Evolutionary conservation across 495 filamentous ascomycete genomes (phyloP), one percentile per base, ranked within the genome.

Genomic region (Apiosordaria backusii): DNA sequence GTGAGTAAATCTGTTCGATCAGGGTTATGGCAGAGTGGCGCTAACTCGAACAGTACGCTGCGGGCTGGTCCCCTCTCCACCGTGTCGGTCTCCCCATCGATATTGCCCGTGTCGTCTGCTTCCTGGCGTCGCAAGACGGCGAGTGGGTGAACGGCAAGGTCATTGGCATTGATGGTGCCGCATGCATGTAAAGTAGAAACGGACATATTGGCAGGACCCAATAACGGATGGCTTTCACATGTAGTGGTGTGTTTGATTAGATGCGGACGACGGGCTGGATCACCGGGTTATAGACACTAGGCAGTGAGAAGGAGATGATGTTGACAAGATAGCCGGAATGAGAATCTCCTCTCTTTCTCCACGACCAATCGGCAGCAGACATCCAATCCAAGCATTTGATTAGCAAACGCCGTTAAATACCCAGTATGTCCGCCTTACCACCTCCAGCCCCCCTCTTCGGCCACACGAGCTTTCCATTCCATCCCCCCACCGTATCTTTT

Each of bases 121-220:
- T 89, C 80, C 79, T 89, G 57, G 85, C 85, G 23, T 86, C 83
- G 50, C 82, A 89, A 69, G 86, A 89, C 67, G 87, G 85, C 55
- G 86, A 86, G 66, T 89, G 87, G 87, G 76, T 89, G 61, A 89
- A 89, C 72, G 87, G 86, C 67, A 86, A 88, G 80, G 74, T 78
- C 57, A 67, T 82, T 61, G 79, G 77, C 61, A 79, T 82, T 24
- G 80, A 82, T 58, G 80, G 80, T 57, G 78, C 75, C 60, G 80
- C 80, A 54, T 80, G 79, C 73, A 82, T 82, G 80, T 82, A 79
- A 74, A 77, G 22, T 52, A 61, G 16, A 23, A 4, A 27, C 53
- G 26, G 24, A 59, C n/a, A n/a, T 18, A 45, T 45, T 45, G 13
- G 35, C 0, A 13, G 35, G 35, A 45, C 10, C 35, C 16, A 45